Evolutionary conservation across 805 yeast genomes (phyloP), one percentile per base, ranked within the genome.

Genomic region (Scheffersomyces amazonensis): DNA sequence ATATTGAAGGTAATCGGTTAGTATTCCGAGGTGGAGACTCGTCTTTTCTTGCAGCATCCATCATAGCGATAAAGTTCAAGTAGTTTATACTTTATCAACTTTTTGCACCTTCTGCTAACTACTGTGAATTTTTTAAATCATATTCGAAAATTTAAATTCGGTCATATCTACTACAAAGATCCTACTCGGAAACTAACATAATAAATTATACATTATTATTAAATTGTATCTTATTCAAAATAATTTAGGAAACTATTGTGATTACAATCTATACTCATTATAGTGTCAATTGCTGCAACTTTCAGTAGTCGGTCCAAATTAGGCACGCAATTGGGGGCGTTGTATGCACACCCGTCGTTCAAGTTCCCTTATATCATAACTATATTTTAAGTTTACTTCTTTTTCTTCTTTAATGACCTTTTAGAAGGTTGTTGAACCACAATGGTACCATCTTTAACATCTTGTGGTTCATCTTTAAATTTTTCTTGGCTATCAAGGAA

Each of bases 401-500:
- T 48, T 39, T 55, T 56, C 31, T 44, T 50, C 37, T 48, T 53
- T 13, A 38, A 30, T 13, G 45, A 24, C 23, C 41, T 43, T 32
- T 39, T 50, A 12, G 58, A 44, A 33, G 45, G 48, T 35, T 47
- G 50, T 39, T 59, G 62, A 23, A 83, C 64, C 0, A 83, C 64
- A 0, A 85, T 61, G 3, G 79, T 76, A 0, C 96, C 96, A 44
- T 87, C 82, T 47, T 68, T 78, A 12, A 83, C 82, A 24, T 83
- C 91, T 10, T 83, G 83, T 3, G 80, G 73, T 16, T 87, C 85
- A 51, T 79, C 76, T 49, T 80, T 77, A 50, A 87, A 75, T 60
- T 83, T 85, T 39, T 80, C 83, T 53, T 78, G 85, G 0, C 85
- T 73, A 41, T 84, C 91, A 28, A 88, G 60, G 52, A 69, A 87